A percentile compares a stretch with the other conserved stretches of the same genome.
Conservation (phyloP, 148 eudicot genomes). For the Nepenthes mirabilis region DNA sequence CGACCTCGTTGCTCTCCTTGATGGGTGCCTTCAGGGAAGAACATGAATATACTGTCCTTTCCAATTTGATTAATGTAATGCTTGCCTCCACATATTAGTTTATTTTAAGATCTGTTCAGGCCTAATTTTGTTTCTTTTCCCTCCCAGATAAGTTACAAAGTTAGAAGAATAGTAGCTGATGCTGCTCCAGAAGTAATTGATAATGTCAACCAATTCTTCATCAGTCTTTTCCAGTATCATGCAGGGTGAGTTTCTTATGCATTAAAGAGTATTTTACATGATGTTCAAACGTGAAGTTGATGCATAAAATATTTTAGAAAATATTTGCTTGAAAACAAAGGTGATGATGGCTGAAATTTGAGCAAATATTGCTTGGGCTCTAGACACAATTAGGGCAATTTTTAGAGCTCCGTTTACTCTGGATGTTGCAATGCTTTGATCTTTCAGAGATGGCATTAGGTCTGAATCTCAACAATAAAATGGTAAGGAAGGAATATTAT, state of each 20-base stretch:
- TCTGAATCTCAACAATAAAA: no score
- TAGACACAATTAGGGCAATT: no score
- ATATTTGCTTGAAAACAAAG: no score
- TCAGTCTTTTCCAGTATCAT: conserved; percentile 62
- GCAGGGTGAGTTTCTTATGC: conserved; percentile 45
- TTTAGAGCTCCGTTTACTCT: no score
- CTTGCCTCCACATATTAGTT: conserved; percentile 1
- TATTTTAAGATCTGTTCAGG: conserved; percentile 4
- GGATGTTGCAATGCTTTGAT: no score
- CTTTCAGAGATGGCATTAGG: no score
- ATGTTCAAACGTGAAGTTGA: no score
- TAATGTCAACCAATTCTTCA: conserved; percentile 47
- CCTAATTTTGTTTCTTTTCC: conserved; percentile 7
- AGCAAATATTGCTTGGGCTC: no score
- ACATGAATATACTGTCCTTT: conserved; percentile 79
- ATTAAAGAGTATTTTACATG: neutral
- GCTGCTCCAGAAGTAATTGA: conserved; percentile 57
- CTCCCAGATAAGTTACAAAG: conserved; percentile 53
- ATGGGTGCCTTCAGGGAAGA: conserved; percentile 77
- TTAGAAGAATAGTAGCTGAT: conserved; percentile 71
- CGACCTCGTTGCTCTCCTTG: conserved; percentile 65
- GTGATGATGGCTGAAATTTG: no score
- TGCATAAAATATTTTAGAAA: no score
- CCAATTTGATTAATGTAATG: conserved; percentile 66
- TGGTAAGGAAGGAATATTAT: no score